A percentile compares a stretch with the other conserved stretches of the same genome.
phyloP scores from a whole-genome alignment of 257 asterid genomes.

The Henckelia pumila region DNA sequence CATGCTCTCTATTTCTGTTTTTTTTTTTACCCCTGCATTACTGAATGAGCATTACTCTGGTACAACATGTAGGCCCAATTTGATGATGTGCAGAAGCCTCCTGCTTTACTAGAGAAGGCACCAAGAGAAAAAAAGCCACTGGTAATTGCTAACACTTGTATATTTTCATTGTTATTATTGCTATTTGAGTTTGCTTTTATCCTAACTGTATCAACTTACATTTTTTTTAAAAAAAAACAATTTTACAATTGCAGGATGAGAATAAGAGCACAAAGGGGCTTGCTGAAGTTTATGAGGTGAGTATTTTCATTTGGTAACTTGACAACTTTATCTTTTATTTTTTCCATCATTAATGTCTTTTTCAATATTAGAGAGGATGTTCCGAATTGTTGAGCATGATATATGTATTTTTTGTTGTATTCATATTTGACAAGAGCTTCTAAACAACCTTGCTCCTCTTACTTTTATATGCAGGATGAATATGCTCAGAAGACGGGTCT shows the following conservation, averaged over 20 bases:
- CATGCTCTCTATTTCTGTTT: too few relatives aligned
- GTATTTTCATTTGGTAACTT: slow-evolving; percentile 24
- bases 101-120: slow-evolving; percentile 53
- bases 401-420: slow-evolving; percentile 5
- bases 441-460: slow-evolving; percentile 13
- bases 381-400: slow-evolving; percentile 14
- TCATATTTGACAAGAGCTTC: slow-evolving; percentile 11
- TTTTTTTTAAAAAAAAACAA: not conserved
- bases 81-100: slow-evolving; percentile 80
- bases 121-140: slow-evolving; percentile 68
- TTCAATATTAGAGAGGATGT: not conserved
- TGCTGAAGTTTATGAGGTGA: slow-evolving; percentile 85
- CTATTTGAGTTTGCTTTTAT: slow-evolving; percentile 18
- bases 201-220: slow-evolving; percentile 22
- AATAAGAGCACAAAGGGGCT: slow-evolving; percentile 93
- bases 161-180: slow-evolving; percentile 7
- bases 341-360: not conserved
- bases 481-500: slow-evolving; percentile 93
- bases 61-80: slow-evolving; percentile 61
- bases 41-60: slow-evolving; percentile 13
- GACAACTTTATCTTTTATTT: not conserved
- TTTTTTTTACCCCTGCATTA: too few relatives aligned
- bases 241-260: slow-evolving; percentile 62
- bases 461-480: slow-evolving; percentile 74
- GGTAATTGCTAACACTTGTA: slow-evolving; percentile 49